Percentiles rank a stretch among this genome's conserved stretches.
Conservation (phyloP, 2,329 filamentous ascomycete genomes). For the Pseudocercospora vitis region DNA sequence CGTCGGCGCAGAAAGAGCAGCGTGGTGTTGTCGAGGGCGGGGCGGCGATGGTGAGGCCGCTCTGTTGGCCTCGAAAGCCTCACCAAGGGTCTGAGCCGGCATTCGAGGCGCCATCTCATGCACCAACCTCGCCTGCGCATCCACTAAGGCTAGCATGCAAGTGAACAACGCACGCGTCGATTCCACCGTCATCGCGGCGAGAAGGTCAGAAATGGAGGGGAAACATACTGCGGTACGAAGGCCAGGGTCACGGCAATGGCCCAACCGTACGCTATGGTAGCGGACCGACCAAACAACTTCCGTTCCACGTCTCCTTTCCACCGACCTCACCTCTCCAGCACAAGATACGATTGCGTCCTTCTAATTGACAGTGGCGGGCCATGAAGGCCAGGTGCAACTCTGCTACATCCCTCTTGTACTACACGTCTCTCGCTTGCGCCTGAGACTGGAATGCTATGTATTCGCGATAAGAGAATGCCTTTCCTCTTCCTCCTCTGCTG, state of each 20-base stretch:
- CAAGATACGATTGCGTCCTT: background rate
- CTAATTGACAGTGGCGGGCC: background rate
- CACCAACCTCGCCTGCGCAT: background rate
- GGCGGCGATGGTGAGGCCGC: conserved; percentile 1
- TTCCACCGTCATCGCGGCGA: background rate
- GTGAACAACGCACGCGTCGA: no score
- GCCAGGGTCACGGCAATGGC: background rate
- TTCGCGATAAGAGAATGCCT: conserved; percentile 12
- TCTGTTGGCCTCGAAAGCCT: background rate
- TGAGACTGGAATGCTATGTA: conserved; percentile 3
- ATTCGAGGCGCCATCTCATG: background rate
- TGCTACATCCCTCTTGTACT: conserved; percentile 7
- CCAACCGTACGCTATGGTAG: background rate
- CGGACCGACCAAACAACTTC: background rate
- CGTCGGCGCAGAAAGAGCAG: background rate
- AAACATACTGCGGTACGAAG: background rate
- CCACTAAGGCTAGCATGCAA: background rate
- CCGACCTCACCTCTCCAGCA: background rate
- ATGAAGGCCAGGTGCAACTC: background rate
- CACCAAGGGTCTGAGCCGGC: background rate
- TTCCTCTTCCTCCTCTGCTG: conserved; percentile 10
- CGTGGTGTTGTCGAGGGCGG: background rate
- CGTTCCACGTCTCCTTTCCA: background rate
- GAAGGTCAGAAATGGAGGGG: background rate
- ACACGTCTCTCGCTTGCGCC: background rate